Evolutionary conservation across 164 flowering plant species (phyloP), one percentile per base, ranked within the genome.

Genomic region (Magnolia officinalis): DNA sequence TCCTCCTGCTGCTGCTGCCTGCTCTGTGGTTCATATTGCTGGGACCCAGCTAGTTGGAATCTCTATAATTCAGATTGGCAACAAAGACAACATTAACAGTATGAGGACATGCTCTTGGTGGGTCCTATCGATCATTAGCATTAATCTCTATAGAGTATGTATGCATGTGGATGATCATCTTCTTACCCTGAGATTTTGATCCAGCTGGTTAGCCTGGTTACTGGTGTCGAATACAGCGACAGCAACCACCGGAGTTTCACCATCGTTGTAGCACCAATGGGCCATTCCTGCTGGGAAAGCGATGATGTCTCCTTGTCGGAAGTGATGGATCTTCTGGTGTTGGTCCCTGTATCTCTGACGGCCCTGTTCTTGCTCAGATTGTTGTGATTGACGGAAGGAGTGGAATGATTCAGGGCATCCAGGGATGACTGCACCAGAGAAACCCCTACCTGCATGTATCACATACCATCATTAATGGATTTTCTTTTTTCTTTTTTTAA

Each of bases 361-460:
- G 20, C 84, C 86, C 72, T 7, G 63, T 82, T 20, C 80, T 19
- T 18, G 50, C 61, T 55, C 11, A 10, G 13, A 10, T 69, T 69
- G 50, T 26, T 8, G 45, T 14, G 58, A 18, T 50, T 10, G 26
- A 4, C 18, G 52, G 11, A 45, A 9, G 16, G 24, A 13, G 10
- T 83, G 80, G 78, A 26, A 91, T 0, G 95, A 85, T 74, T 89
- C 90, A 0, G 93, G 85, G 71, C 95, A 91, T 10, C 95, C 95
- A 2, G 93, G 88, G 21, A 85, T 21, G 13, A 74, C 31, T 1
- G 63, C 72, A 45, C 93, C 90, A 0, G 51, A 3, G 13, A 81
- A 9, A 21, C 90, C 91, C 76, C 81, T 81, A 18, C 94, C 94
- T 88, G 86, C 26, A 74, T 37, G 45, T 5, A 37, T 37, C 45